Percentiles rank a stretch among this genome's conserved stretches.
phyloP scores from a whole-genome alignment of 345 rosid genomes.

The Aethionema arabicum region DNA sequence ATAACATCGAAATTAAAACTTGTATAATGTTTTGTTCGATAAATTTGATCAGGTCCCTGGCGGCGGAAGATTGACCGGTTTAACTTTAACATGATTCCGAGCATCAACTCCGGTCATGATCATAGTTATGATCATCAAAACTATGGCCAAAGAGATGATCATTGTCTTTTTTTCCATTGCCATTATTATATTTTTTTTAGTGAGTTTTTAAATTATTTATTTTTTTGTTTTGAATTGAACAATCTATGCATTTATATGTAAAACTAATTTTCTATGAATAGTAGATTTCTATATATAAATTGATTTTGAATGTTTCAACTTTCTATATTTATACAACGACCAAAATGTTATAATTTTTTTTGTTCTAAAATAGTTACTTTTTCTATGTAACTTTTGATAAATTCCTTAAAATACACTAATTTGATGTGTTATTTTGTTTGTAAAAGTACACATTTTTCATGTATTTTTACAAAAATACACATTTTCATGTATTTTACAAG shows the following conservation, averaged over 20 bases:
- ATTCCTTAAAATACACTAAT: too few relatives aligned
- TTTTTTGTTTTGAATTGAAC: not conserved
- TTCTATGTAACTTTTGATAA: too few relatives aligned
- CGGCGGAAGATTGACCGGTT: not conserved
- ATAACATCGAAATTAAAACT: too few relatives aligned
- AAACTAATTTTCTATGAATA: constrained; percentile 16
- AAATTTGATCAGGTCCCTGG: too few relatives aligned
- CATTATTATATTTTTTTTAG: constrained; percentile 26
- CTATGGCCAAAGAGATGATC: constrained; percentile 28
- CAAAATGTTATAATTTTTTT: constrained; percentile 1
- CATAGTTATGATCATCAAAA: constrained; percentile 33
- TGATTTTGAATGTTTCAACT: constrained; percentile 22
- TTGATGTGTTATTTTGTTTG: too few relatives aligned
- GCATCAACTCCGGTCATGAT: constrained; percentile 28
- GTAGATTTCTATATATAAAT: constrained; percentile 13
- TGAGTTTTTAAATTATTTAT: not conserved
- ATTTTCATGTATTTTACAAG: too few relatives aligned
- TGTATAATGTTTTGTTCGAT: too few relatives aligned
- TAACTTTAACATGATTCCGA: constrained; percentile 27
- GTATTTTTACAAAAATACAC: too few relatives aligned
- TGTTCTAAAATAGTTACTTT: not conserved
- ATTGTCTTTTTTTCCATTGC: constrained; percentile 33
- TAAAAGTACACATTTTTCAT: too few relatives aligned
- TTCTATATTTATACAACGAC: constrained; percentile 21
- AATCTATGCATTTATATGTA: constrained; percentile 11